phyloP scores from a whole-genome alignment of 2,329 filamentous ascomycete species.

The Periconia digitata region DNA sequence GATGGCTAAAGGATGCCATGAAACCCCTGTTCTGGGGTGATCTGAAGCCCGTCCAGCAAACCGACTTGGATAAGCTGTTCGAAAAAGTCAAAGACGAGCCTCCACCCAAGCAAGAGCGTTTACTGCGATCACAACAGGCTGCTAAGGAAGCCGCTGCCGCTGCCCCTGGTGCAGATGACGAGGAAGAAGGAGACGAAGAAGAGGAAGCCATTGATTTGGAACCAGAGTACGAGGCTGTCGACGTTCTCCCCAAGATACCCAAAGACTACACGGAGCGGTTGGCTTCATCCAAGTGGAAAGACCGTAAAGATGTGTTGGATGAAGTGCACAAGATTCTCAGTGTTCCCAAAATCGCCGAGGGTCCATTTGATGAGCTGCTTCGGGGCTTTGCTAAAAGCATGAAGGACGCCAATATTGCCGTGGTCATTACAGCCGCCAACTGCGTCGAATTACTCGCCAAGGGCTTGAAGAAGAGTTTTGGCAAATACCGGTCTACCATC shows the following conservation, averaged over 20 bases:
- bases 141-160: slow-evolving; percentile 71
- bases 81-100: slow-evolving; percentile 89
- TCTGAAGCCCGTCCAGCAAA: slow-evolving; percentile 91
- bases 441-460: slow-evolving; percentile 89
- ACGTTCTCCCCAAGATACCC: slow-evolving; percentile 79
- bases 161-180: slow-evolving; percentile 56
- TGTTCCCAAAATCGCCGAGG: slow-evolving; percentile 88
- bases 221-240: slow-evolving; percentile 73
- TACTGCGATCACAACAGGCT: slow-evolving; percentile 86
- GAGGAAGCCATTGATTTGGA: slow-evolving; percentile 70
- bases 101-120: slow-evolving; percentile 83
- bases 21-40: slow-evolving; percentile 98
- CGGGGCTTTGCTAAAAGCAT: slow-evolving; percentile 89
- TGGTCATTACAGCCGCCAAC: slow-evolving; percentile 89
- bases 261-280: slow-evolving; percentile 81
- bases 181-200: slow-evolving; percentile 56
- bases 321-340: slow-evolving; percentile 75
- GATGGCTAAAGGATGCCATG: slow-evolving; percentile 97
- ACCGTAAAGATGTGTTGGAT: slow-evolving; percentile 91
- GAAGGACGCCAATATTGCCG: slow-evolving; percentile 97
- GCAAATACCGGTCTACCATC: slow-evolving; percentile 76
- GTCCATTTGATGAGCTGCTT: slow-evolving; percentile 81
- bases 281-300: slow-evolving; percentile 95
- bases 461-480: slow-evolving; percentile 76
- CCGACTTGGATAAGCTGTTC: slow-evolving; percentile 90